Percentiles rank a stretch among this genome's conserved stretches.
Evolutionary conservation across 768 basidiomycete genomes (phyloP).

Genomic region (Lactarius tabidus): DNA sequence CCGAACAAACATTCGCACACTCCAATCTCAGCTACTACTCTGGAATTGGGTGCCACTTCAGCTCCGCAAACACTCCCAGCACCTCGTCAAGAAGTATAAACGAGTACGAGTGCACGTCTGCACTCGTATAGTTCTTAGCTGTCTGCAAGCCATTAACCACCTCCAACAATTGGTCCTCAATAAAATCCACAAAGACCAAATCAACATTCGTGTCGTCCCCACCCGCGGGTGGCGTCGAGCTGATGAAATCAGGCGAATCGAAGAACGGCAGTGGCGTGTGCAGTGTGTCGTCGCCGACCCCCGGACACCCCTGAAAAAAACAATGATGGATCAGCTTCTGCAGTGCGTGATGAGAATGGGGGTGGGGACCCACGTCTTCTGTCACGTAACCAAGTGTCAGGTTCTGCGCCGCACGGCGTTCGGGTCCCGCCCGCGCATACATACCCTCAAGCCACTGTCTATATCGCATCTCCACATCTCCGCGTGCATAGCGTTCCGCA

Average conservation of each 20-base stretch:
- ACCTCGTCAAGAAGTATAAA: slow-evolving; percentile 46
- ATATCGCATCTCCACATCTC: slow-evolving; percentile 50
- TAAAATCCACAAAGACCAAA: slow-evolving; percentile 73
- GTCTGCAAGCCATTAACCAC: slow-evolving; percentile 56
- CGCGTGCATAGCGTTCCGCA: slow-evolving; percentile 42
- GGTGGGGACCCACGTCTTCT: slow-evolving; percentile 44
- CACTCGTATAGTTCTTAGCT: slow-evolving; percentile 43
- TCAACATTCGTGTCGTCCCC: slow-evolving; percentile 53
- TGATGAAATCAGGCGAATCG: slow-evolving; percentile 53
- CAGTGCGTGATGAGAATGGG: neutral
- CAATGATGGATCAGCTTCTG: neutral
- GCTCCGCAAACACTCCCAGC: slow-evolving; percentile 55
- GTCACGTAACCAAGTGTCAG: slow-evolving; percentile 77
- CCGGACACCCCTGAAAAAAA: slow-evolving; percentile 54
- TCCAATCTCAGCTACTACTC: too few species aligned
- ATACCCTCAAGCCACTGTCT: slow-evolving; percentile 57
- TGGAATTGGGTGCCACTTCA: too few species aligned
- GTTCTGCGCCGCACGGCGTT: slow-evolving; percentile 42
- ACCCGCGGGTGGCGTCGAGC: slow-evolving; percentile 49
- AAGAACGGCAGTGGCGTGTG: slow-evolving; percentile 61
- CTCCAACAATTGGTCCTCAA: slow-evolving; percentile 46
- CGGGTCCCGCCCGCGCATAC: slow-evolving; percentile 38
- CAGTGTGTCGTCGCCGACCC: slow-evolving; percentile 66
- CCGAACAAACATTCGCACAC: too few species aligned
- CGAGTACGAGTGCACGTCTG: slow-evolving; percentile 56